These are phyloP conservation scores for Ramularia collo-cygni DNA, from an alignment of 2,329 filamentous ascomycete genomes.

Conservation along the genomic window DNA sequence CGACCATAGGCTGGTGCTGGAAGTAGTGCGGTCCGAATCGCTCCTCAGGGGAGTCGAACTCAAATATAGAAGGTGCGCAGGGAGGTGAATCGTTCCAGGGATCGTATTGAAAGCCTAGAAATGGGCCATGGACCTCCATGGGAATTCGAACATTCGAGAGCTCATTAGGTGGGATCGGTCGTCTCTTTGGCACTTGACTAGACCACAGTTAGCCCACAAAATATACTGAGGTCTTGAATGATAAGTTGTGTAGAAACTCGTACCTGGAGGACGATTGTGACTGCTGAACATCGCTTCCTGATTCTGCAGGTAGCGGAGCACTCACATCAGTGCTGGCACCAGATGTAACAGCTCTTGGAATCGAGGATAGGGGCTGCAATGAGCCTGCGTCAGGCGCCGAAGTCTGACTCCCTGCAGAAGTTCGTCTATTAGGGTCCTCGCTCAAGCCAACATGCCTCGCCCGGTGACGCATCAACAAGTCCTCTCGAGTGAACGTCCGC, in stretches of 20 bases:
- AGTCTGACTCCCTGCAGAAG: conserved; percentile 19
- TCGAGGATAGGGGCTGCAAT: background rate
- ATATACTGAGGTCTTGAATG: background rate
- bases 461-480: conserved; percentile 40
- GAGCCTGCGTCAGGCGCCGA: conserved; percentile 11
- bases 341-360: no score
- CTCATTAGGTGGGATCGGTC: conserved; percentile 13
- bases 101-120: conserved; percentile 1
- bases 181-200: conserved; percentile 11
- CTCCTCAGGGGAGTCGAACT: conserved; percentile 17
- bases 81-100: conserved; percentile 13
- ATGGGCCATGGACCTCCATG: conserved; percentile 4
- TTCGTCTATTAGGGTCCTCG: conserved; percentile 16
- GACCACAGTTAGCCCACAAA: conserved; percentile 3
- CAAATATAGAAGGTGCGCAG: conserved; percentile 13
- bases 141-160: conserved; percentile 5
- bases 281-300: background rate
- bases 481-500: conserved; percentile 38
- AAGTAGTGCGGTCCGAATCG: conserved; percentile 13
- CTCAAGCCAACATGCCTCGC: conserved; percentile 33
- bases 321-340: conserved; percentile 2
- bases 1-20: conserved; percentile 11
- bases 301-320: background rate
- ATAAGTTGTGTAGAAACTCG: conserved; percentile 8
- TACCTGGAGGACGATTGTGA: conserved; percentile 13